A percentile compares a stretch with the other conserved stretches of the same genome.
phyloP scores from a whole-genome alignment of 108 stramenopile species.

The Cyclotella choctawhatcheeana region DNA sequence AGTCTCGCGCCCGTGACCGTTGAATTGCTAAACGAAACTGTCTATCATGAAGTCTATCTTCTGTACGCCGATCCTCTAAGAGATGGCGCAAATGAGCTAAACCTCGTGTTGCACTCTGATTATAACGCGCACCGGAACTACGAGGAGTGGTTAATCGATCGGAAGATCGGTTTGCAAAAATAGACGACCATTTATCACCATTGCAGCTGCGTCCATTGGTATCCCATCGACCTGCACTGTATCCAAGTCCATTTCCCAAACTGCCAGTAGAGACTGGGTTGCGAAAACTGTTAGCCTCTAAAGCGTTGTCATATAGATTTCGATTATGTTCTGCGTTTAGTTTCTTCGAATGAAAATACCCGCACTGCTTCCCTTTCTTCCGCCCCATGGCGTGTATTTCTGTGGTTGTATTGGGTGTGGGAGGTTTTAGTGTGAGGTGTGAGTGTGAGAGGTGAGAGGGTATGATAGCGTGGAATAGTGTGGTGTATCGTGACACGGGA shows the following conservation, averaged over 20 bases:
- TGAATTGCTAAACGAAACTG: slow-evolving; percentile 34
- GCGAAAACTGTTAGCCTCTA: slow-evolving; percentile 33
- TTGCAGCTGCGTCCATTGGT: slow-evolving; percentile 17
- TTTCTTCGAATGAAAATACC: slow-evolving; percentile 25
- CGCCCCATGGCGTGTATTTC: slow-evolving; percentile 24
- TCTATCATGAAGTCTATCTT: slow-evolving; percentile 41
- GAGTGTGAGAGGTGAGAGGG: too few relatives aligned
- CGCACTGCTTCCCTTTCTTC: slow-evolving; percentile 46
- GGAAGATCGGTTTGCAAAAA: slow-evolving; percentile 20
- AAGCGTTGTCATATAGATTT: slow-evolving; percentile 31
- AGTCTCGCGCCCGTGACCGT: slow-evolving; percentile 11
- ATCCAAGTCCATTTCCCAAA: slow-evolving; percentile 1
- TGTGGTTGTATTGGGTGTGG: too few relatives aligned
- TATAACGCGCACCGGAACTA: not conserved
- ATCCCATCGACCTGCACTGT: slow-evolving; percentile 13
- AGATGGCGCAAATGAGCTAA: slow-evolving; percentile 28
- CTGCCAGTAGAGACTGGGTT: slow-evolving; percentile 19
- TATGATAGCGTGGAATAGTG: too few relatives aligned
- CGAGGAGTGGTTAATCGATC: not conserved
- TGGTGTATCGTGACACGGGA: too few relatives aligned
- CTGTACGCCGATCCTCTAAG: slow-evolving; percentile 41
- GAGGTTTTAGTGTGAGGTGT: too few relatives aligned
- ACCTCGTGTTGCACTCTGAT: slow-evolving; percentile 8
- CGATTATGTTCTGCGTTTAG: slow-evolving; percentile 23
- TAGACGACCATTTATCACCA: slow-evolving; percentile 45